Evolutionary conservation across 805 yeast genomes (phyloP).

Genomic region (Yarrowia bubula): DNA sequence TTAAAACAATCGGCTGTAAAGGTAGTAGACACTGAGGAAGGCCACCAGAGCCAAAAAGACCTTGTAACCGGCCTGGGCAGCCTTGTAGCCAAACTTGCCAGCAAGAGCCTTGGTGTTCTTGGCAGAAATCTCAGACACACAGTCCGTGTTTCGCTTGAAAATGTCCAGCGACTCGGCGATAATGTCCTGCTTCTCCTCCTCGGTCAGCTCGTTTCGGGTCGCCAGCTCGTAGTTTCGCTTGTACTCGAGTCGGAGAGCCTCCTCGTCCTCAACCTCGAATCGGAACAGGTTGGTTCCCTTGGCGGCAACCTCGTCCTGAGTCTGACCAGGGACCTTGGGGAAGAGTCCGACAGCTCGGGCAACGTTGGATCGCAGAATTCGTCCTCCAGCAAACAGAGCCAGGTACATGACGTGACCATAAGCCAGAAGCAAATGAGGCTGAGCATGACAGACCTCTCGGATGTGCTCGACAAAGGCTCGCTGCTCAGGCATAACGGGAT

Average conservation of each 20-base stretch:
- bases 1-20: not conserved
- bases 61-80: slow-evolving; percentile 17
- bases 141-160: slow-evolving; percentile 58
- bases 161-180: slow-evolving; percentile 66
- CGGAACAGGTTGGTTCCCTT: slow-evolving; percentile 69
- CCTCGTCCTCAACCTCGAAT: slow-evolving; percentile 68
- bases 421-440: slow-evolving; percentile 72
- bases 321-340: slow-evolving; percentile 67
- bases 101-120: slow-evolving; percentile 50
- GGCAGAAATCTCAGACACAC: slow-evolving; percentile 64
- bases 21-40: not conserved
- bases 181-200: slow-evolving; percentile 65
- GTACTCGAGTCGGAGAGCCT: slow-evolving; percentile 60
- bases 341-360: slow-evolving; percentile 67
- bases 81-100: slow-evolving; percentile 30
- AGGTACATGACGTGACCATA: slow-evolving; percentile 82
- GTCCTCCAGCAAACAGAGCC: slow-evolving; percentile 85
- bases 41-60: not conserved
- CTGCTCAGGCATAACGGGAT: slow-evolving; percentile 61
- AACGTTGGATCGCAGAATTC: slow-evolving; percentile 64
- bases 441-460: slow-evolving; percentile 49
- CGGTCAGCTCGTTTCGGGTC: slow-evolving; percentile 69
- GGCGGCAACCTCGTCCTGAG: slow-evolving; percentile 59
- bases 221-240: slow-evolving; percentile 75
- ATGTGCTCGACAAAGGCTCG: slow-evolving; percentile 64